Evolutionary conservation across 345 rosid species (phyloP).

Genomic region (Clarkia xantiana): DNA sequence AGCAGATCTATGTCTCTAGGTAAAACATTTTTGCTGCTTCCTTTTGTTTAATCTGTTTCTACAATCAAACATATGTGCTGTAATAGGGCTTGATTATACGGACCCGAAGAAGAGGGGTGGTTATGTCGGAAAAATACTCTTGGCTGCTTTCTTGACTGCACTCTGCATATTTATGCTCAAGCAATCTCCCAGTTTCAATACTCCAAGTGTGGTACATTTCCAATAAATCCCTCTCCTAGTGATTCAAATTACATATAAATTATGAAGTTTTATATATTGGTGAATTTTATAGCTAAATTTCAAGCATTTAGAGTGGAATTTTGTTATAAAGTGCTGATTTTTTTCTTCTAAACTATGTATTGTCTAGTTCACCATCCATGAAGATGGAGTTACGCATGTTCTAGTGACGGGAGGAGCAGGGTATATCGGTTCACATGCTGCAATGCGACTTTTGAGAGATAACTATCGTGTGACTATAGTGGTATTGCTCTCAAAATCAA

Average conservation of each 20-base stretch:
- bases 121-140: not conserved
- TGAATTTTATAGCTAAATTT: too few species aligned
- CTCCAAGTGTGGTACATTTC: conserved; percentile 2
- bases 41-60: too few species aligned
- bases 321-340: too few species aligned
- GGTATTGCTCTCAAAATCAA: conserved; percentile 14
- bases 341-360: not conserved
- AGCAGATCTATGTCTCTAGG: too few species aligned
- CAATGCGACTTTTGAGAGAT: conserved; percentile 46
- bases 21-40: too few species aligned
- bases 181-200: conserved; percentile 5
- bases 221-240: too few species aligned
- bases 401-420: conserved; percentile 80
- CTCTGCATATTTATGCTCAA: conserved; percentile 6
- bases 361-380: conserved; percentile 26
- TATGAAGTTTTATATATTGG: not conserved
- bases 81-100: conserved; percentile 3
- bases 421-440: conserved; percentile 70
- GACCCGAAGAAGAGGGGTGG: not conserved
- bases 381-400: conserved; percentile 44
- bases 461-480: conserved; percentile 59
- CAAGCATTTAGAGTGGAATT: too few species aligned
- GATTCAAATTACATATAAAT: too few species aligned
- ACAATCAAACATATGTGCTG: too few species aligned
- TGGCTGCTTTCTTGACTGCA: conserved; percentile 4